Evolutionary conservation across 768 basidiomycete species (phyloP).

Genomic region (Boletus pseudopeckii): DNA sequence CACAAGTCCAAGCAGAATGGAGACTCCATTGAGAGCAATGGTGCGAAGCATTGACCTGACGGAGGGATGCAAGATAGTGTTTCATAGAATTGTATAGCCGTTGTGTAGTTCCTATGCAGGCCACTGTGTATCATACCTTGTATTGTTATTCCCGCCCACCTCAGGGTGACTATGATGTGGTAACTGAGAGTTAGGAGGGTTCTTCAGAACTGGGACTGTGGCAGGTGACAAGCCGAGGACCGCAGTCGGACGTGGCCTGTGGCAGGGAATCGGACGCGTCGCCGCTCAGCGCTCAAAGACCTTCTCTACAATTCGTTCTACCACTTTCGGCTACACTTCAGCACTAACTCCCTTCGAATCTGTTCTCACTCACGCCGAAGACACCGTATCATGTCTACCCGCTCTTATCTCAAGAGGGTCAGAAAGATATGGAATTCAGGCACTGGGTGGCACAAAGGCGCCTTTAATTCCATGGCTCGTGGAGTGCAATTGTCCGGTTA

Average conservation of each 20-base stretch:
- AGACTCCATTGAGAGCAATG: conserved; percentile 15
- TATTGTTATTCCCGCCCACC: not conserved
- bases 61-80: not conserved
- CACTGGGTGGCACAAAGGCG: not conserved
- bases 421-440: conserved; percentile 2
- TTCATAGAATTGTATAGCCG: not conserved
- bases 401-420: conserved; percentile 5
- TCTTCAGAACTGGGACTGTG: too few species aligned
- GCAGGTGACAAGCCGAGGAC: too few species aligned
- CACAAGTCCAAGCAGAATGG: conserved; percentile 42
- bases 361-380: conserved; percentile 3
- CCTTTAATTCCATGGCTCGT: conserved; percentile 6
- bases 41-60: conserved; percentile 2
- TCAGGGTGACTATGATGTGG: not conserved
- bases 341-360: conserved; percentile 1
- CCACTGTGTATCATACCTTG: conserved; percentile 20
- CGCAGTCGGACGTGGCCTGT: too few species aligned
- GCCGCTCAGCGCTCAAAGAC: too few species aligned
- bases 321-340: conserved; percentile 13
- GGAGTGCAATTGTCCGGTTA: not conserved
- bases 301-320: conserved; percentile 2
- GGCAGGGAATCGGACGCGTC: too few species aligned
- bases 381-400: not conserved
- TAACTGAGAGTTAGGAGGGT: too few species aligned
- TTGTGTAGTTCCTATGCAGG: not conserved